Evolutionary conservation across 352 stramenopile genomes (phyloP).

Genomic region (Pythium rishiriense): DNA sequence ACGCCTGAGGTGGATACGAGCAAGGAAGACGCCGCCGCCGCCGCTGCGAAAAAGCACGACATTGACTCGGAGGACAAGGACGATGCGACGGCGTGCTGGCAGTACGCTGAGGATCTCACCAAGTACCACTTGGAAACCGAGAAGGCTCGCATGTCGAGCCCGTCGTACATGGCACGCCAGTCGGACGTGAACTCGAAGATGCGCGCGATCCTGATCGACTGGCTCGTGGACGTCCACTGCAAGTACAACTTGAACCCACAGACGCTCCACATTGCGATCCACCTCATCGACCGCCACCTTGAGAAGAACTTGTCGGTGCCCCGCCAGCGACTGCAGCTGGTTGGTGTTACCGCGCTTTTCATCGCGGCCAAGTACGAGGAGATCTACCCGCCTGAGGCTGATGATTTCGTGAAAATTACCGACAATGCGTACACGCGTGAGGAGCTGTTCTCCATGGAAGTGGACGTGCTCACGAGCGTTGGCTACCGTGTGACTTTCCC

Average conservation of each 20-base stretch:
- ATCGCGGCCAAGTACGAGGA: slow-evolving; percentile 98
- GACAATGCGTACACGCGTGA: slow-evolving; percentile 93
- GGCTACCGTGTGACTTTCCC: slow-evolving; percentile 83
- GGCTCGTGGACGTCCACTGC: slow-evolving; percentile 94
- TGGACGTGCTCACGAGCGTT: slow-evolving; percentile 67
- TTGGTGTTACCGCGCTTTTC: slow-evolving; percentile 95
- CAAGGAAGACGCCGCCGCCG: slow-evolving; percentile 30
- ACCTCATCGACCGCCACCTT: slow-evolving; percentile 82
- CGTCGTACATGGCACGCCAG: slow-evolving; percentile 88
- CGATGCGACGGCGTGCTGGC: slow-evolving; percentile 63
- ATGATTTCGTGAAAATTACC: slow-evolving; percentile 97
- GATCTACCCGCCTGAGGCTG: slow-evolving; percentile 93
- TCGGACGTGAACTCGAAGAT: slow-evolving; percentile 99
- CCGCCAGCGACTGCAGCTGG: slow-evolving; percentile 92
- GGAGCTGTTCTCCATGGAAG: slow-evolving; percentile 84
- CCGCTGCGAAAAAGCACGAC: slow-evolving; percentile 40
- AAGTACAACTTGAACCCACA: slow-evolving; percentile 82
- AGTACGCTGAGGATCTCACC: slow-evolving; percentile 84
- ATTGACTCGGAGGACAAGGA: slow-evolving; percentile 78
- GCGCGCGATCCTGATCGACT: slow-evolving; percentile 99
- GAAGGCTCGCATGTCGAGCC: slow-evolving; percentile 61
- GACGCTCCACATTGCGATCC: slow-evolving; percentile 84
- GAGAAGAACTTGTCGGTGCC: slow-evolving; percentile 67
- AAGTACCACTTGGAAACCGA: slow-evolving; percentile 76
- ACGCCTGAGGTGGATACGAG: slow-evolving; percentile 23